Evolutionary conservation across 1,284 basidiomycete genomes (phyloP).

Genomic region (Fomes fomentarius): DNA sequence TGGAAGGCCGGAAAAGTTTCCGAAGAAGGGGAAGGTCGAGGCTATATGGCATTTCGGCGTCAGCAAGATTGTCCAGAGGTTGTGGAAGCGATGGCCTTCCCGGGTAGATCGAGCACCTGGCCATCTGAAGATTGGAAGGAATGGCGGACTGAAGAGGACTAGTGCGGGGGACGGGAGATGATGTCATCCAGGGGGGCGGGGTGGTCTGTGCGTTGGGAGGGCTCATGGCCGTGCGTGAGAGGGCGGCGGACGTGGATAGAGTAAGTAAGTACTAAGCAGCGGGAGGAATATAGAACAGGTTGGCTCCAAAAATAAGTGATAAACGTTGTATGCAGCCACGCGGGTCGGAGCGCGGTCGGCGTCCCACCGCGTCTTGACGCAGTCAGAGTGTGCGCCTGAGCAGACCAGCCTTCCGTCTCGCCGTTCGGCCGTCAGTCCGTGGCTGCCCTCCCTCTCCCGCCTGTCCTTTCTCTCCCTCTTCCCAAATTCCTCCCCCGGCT

Average conservation of each 20-base stretch:
- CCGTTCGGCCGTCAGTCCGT: background rate
- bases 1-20: background rate
- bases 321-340: too few species aligned
- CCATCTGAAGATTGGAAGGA: too few species aligned
- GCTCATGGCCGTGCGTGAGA: too few species aligned
- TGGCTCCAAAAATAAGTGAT: constrained; percentile 11
- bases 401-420: background rate
- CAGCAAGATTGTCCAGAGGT: background rate
- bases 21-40: background rate
- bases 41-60: background rate
- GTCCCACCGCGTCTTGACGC: too few species aligned
- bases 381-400: too few species aligned
- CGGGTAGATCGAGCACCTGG: too few species aligned
- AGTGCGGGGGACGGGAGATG: constrained; percentile 3
- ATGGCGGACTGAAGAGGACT: constrained; percentile 1
- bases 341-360: background rate
- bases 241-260: constrained; percentile 2
- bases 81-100: background rate
- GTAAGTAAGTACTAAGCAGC: background rate
- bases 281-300: constrained; percentile 5
- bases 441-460: background rate
- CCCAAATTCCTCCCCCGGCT: constrained; percentile 16
- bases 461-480: constrained; percentile 8
- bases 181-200: constrained; percentile 16
- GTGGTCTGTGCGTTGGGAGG: too few species aligned